Conservation (phyloP, 129 eudicot species). For the Artemisia annua region DNA sequence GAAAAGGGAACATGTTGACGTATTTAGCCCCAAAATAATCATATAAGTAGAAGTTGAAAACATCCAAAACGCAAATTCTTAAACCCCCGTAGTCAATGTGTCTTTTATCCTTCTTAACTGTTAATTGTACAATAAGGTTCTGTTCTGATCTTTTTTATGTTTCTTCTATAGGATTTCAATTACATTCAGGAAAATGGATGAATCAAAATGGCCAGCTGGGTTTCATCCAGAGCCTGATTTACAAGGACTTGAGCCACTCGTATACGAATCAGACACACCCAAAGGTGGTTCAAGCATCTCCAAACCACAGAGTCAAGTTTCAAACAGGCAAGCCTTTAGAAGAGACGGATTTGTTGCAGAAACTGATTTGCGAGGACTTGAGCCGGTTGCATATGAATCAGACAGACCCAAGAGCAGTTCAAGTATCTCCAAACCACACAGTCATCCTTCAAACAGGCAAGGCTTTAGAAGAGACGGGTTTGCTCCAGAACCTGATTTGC, state of each 20-base stretch:
- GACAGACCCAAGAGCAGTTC: conserved; percentile 37
- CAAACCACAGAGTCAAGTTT: too few species aligned
- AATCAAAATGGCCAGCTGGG: conserved; percentile 65
- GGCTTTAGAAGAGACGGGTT: conserved; percentile 41
- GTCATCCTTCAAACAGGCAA: conserved; percentile 28
- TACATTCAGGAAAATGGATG: conserved; percentile 95
- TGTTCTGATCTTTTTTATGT: conserved; percentile 24
- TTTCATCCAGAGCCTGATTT: conserved; percentile 76
- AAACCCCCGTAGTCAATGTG: neutral
- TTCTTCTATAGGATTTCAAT: conserved; percentile 68
- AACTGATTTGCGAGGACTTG: conserved; percentile 76
- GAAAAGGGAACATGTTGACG: too few species aligned
- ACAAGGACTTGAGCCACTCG: conserved; percentile 75
- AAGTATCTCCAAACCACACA: conserved; percentile 20
- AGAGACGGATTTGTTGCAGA: conserved; percentile 53
- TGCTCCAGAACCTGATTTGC: conserved; percentile 78
- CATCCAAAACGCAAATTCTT: too few species aligned
- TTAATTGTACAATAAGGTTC: neutral
- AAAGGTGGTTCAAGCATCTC: conserved; percentile 20
- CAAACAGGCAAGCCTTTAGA: too few species aligned
- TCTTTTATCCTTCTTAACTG: neutral
- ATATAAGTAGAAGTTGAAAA: too few species aligned
- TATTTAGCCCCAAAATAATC: too few species aligned
- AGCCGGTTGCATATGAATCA: conserved; percentile 52
- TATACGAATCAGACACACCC: conserved; percentile 43